These are phyloP conservation scores for Amyloporia xantha DNA, from an alignment of 768 basidiomycete species.

Conservation along the genomic window DNA sequence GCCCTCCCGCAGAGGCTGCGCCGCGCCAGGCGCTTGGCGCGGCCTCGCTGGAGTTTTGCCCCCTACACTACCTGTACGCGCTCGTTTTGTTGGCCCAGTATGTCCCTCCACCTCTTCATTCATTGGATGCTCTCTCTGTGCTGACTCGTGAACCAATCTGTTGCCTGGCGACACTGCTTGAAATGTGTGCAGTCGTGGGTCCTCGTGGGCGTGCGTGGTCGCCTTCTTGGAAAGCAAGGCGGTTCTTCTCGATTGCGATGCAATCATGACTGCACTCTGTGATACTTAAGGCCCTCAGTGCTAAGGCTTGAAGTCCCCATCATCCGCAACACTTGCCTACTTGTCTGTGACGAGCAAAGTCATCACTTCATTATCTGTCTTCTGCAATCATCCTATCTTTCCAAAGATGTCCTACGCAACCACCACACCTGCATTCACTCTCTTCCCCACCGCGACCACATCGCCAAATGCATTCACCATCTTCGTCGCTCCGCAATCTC, in stretches of 20 bases:
- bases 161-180: neutral
- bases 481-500: constrained; percentile 13
- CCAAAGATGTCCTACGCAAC: constrained; percentile 13
- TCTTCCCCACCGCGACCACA: constrained; percentile 11
- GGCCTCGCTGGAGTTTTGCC: no score
- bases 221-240: neutral
- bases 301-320: neutral
- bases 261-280: neutral
- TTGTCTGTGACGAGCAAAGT: constrained; percentile 6
- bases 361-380: neutral
- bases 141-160: neutral
- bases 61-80: neutral
- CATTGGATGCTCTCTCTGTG: neutral
- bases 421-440: constrained; percentile 9
- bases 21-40: no score
- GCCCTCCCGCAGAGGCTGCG: no score
- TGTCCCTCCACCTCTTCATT: neutral
- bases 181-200: constrained; percentile 1
- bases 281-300: constrained; percentile 2
- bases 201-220: neutral
- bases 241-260: neutral
- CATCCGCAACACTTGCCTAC: neutral
- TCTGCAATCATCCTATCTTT: neutral
- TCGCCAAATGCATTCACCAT: constrained; percentile 15
- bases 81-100: constrained; percentile 4